phyloP scores from a whole-genome alignment of 1,284 basidiomycete genomes.

The Mycosarcoma mackinlayi region DNA sequence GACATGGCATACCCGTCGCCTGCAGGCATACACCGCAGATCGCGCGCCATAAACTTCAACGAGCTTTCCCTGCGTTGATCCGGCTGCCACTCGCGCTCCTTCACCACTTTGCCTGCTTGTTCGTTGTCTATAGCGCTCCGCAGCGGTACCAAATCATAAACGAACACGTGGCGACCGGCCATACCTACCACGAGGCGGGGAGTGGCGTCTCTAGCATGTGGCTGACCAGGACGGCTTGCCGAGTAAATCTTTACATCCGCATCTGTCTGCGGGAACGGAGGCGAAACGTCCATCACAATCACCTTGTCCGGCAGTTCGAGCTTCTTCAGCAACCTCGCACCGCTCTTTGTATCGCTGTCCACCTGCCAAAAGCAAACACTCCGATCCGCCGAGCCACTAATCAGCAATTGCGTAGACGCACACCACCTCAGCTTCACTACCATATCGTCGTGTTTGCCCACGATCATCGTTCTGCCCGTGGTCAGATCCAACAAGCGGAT shows the following conservation, averaged over 20 bases:
- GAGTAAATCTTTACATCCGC: conserved; percentile 3
- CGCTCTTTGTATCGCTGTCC: not conserved
- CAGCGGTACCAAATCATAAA: conserved; percentile 56
- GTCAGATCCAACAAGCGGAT: conserved; percentile 58
- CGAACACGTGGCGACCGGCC: conserved; percentile 52
- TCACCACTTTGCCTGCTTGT: conserved; percentile 17
- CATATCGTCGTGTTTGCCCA: conserved; percentile 62
- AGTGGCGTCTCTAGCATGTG: conserved; percentile 21
- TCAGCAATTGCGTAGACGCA: conserved; percentile 35
- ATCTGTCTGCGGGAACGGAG: conserved; percentile 14
- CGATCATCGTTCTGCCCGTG: conserved; percentile 49
- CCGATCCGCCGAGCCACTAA: conserved; percentile 52
- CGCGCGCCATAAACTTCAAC: conserved; percentile 93
- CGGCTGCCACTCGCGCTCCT: conserved; percentile 45
- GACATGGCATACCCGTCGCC: conserved; percentile 93
- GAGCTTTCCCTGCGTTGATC: conserved; percentile 86
- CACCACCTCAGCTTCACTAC: conserved; percentile 57
- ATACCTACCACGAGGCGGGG: conserved; percentile 61
- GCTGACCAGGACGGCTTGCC: conserved; percentile 1
- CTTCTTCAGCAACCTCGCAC: conserved; percentile 28
- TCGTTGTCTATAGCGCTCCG: conserved; percentile 29
- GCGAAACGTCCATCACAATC: conserved; percentile 61
- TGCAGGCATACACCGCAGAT: conserved; percentile 88
- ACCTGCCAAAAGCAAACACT: conserved; percentile 59
- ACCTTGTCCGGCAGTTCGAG: conserved; percentile 59